phyloP scores from a whole-genome alignment of 2,329 filamentous ascomycete genomes.

The Fusarium veterinarium region DNA sequence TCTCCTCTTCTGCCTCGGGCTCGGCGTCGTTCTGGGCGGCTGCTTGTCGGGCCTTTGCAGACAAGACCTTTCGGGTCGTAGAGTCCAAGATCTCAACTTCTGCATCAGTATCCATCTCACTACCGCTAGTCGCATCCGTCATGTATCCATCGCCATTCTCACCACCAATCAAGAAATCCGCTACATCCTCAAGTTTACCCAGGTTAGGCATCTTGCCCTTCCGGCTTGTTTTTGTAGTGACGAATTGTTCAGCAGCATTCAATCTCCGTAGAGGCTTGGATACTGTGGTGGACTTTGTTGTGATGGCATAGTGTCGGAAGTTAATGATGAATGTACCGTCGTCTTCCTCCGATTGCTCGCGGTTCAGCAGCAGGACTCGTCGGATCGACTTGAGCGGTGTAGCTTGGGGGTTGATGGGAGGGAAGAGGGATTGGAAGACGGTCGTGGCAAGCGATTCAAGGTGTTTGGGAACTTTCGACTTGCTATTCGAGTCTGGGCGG shows the following conservation, averaged over 20 bases:
- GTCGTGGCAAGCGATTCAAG: slow-evolving; percentile 93
- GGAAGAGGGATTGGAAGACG: slow-evolving; percentile 95
- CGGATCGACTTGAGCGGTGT: slow-evolving; percentile 93
- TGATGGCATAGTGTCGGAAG: slow-evolving; percentile 94
- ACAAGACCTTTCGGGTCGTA: slow-evolving; percentile 70
- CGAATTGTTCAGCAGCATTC: slow-evolving; percentile 84
- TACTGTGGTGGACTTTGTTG: slow-evolving; percentile 85
- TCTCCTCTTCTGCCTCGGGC: slow-evolving; percentile 61
- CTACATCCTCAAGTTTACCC: slow-evolving; percentile 89
- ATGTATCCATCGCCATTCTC: slow-evolving; percentile 83
- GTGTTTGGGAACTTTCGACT: slow-evolving; percentile 85
- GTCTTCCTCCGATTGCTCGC: slow-evolving; percentile 71
- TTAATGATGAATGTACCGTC: slow-evolving; percentile 84
- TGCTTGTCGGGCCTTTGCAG: slow-evolving; percentile 61
- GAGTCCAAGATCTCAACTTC: slow-evolving; percentile 87
- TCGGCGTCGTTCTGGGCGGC: slow-evolving; percentile 54
- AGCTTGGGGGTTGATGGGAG: slow-evolving; percentile 91
- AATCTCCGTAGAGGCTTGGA: slow-evolving; percentile 86
- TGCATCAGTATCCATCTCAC: slow-evolving; percentile 92
- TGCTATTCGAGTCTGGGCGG: slow-evolving; percentile 69
- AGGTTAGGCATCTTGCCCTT: slow-evolving; percentile 86
- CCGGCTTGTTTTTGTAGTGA: slow-evolving; percentile 68
- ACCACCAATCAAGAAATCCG: slow-evolving; percentile 91
- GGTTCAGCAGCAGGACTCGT: slow-evolving; percentile 89
- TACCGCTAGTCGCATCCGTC: slow-evolving; percentile 86